Conservation (phyloP, 805 yeast species). For the Metschnikowia dekortorum region DNA sequence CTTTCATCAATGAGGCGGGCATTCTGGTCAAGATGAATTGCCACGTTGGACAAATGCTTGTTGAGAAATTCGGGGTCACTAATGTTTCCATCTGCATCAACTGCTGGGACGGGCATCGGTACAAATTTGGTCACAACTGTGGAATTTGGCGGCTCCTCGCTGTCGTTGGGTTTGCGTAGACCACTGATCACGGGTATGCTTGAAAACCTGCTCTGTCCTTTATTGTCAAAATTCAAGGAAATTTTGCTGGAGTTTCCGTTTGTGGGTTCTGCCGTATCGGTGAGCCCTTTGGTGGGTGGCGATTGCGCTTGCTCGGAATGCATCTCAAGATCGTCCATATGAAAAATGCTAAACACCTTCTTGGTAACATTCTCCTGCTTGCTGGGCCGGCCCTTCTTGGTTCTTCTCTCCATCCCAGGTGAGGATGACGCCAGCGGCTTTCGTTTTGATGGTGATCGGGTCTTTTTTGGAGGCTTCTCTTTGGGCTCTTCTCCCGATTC, state of each 20-base stretch:
- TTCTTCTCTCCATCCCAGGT: constrained; percentile 5
- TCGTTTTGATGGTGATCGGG: not conserved
- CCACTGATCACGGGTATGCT: constrained; percentile 25
- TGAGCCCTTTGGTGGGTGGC: constrained; percentile 4
- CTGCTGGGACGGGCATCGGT: constrained; percentile 28
- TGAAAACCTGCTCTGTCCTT: constrained; percentile 14
- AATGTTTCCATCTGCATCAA: constrained; percentile 31
- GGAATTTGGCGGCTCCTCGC: constrained; percentile 5
- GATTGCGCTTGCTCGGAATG: constrained; percentile 16
- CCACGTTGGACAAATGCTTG: constrained; percentile 43
- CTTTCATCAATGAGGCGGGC: constrained; percentile 42
- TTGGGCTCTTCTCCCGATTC: not conserved
- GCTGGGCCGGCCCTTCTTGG: constrained; percentile 16
- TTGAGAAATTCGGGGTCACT: constrained; percentile 35
- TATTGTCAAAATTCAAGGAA: constrained; percentile 17
- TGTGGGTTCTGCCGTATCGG: not conserved
- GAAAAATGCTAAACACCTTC: constrained; percentile 33
- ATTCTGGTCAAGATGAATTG: constrained; percentile 28
- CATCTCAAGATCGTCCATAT: constrained; percentile 27
- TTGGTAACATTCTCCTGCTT: constrained; percentile 12
- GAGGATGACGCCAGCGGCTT: not conserved
- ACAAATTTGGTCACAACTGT: constrained; percentile 18
- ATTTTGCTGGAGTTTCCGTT: not conserved
- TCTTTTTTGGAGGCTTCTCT: not conserved
- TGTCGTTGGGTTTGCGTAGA: constrained; percentile 8